Percentiles rank a stretch among this genome's conserved stretches.
phyloP scores from a whole-genome alignment of 2,329 filamentous ascomycete species.

The Nakataea oryzae region DNA sequence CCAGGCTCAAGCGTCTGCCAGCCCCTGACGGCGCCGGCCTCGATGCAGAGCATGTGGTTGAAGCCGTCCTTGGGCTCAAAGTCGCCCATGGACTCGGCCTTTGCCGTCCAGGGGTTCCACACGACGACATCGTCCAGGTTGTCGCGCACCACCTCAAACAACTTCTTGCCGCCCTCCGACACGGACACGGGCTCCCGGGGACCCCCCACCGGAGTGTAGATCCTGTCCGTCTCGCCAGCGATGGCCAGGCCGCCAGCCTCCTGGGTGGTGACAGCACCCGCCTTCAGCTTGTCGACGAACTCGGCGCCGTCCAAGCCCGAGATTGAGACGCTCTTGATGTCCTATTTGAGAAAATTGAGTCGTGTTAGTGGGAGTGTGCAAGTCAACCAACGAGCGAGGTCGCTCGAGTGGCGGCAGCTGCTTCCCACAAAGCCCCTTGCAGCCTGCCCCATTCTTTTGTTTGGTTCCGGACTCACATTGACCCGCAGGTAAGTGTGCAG shows the following conservation, averaged over 20 bases:
- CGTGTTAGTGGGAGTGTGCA: background rate
- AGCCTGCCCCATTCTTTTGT: background rate
- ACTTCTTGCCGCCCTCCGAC: conserved; percentile 48
- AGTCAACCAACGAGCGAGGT: background rate
- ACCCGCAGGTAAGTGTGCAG: conserved; percentile 85
- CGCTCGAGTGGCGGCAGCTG: too few species aligned
- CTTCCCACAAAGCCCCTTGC: background rate
- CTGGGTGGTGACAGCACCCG: conserved; percentile 52
- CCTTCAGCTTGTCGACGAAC: conserved; percentile 78
- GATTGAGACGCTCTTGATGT: conserved; percentile 65
- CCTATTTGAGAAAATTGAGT: conserved; percentile 35
- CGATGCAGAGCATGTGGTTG: conserved; percentile 89
- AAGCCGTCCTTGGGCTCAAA: conserved; percentile 84
- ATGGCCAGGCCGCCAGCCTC: conserved; percentile 55
- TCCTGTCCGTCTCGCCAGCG: conserved; percentile 72
- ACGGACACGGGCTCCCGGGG: conserved; percentile 50
- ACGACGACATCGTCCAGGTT: conserved; percentile 82
- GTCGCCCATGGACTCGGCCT: conserved; percentile 71
- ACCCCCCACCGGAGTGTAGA: conserved; percentile 64
- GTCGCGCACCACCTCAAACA: conserved; percentile 69
- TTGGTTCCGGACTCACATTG: conserved; percentile 44
- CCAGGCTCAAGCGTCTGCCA: conserved; percentile 83
- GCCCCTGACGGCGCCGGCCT: conserved; percentile 72
- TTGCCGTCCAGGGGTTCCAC: conserved; percentile 94
- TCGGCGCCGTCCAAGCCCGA: conserved; percentile 64